Conservation (phyloP, 78 protist species). For the Acrasis kona region DNA sequence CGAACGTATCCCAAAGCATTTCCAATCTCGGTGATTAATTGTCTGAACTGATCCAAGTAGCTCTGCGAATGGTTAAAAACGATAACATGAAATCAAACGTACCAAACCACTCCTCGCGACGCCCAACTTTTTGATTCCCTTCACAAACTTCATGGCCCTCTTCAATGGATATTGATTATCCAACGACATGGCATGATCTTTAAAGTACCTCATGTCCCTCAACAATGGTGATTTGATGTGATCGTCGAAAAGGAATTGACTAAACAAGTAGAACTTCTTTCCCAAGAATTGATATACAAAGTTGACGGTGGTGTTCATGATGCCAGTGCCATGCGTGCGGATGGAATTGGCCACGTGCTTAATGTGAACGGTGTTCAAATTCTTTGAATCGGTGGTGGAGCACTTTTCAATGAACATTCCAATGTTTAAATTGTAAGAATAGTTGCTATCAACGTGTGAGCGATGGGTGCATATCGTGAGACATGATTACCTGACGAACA, state of each 20-base stretch:
- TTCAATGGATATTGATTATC: slow-evolving; percentile 54
- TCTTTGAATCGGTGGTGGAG: slow-evolving; percentile 33
- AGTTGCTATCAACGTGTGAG: too few species aligned
- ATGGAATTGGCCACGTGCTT: slow-evolving; percentile 86
- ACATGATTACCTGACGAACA: too few species aligned
- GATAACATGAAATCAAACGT: too few species aligned
- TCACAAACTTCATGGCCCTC: slow-evolving; percentile 61
- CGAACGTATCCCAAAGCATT: slow-evolving; percentile 93
- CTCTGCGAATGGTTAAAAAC: too few species aligned
- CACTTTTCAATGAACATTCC: slow-evolving; percentile 80
- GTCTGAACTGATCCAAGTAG: slow-evolving; percentile 83
- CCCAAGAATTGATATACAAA: slow-evolving; percentile 67
- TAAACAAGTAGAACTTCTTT: slow-evolving; percentile 56
- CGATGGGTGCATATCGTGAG: too few species aligned
- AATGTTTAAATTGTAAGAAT: slow-evolving; percentile 85
- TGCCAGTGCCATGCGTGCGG: slow-evolving; percentile 95
- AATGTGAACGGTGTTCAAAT: slow-evolving; percentile 78
- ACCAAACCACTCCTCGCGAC: slow-evolving; percentile 27
- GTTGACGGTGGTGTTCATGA: slow-evolving; percentile 94
- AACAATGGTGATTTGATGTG: slow-evolving; percentile 75
- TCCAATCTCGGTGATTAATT: slow-evolving; percentile 83
- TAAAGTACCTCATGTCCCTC: slow-evolving; percentile 36
- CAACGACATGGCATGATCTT: slow-evolving; percentile 35
- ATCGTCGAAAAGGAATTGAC: slow-evolving; percentile 92
- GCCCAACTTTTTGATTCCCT: slow-evolving; percentile 74